Evolutionary conservation across 116 monocot species (phyloP).

Genomic region (Dioscorea cayenensis): DNA sequence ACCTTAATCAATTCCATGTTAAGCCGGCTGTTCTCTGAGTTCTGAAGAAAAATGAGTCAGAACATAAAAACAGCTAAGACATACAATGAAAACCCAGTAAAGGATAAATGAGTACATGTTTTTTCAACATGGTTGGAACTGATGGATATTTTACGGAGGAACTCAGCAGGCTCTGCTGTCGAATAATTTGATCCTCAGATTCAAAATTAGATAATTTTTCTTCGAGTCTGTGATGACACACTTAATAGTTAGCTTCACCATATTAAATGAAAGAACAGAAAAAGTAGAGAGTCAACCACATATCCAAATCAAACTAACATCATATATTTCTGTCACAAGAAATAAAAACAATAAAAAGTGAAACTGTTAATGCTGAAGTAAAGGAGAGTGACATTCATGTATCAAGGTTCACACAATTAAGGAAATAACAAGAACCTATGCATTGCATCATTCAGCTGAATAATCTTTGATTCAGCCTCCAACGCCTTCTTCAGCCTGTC

Average conservation of each 20-base stretch:
- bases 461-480: slow-evolving; percentile 60
- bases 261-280: neutral
- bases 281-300: neutral
- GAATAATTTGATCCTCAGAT: slow-evolving; percentile 83
- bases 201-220: slow-evolving; percentile 80
- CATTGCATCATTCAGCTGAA: slow-evolving; percentile 58
- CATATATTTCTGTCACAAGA: neutral
- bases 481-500: slow-evolving; percentile 45
- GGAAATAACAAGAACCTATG: slow-evolving; percentile 46
- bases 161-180: slow-evolving; percentile 59
- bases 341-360: neutral
- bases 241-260: neutral
- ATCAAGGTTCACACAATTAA: neutral
- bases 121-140: slow-evolving; percentile 48
- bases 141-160: slow-evolving; percentile 73
- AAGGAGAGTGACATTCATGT: neutral
- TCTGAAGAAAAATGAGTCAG: slow-evolving; percentile 28
- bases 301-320: neutral
- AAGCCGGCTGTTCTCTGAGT: slow-evolving; percentile 59
- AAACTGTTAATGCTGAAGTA: neutral
- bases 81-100: neutral
- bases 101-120: slow-evolving; percentile 35
- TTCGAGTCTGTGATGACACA: slow-evolving; percentile 46
- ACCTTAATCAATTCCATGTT: slow-evolving; percentile 53
- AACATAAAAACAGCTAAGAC: neutral